These are phyloP conservation scores for Leucaena leucocephala DNA, from an alignment of 306 rosid species.

Conservation along the genomic window DNA sequence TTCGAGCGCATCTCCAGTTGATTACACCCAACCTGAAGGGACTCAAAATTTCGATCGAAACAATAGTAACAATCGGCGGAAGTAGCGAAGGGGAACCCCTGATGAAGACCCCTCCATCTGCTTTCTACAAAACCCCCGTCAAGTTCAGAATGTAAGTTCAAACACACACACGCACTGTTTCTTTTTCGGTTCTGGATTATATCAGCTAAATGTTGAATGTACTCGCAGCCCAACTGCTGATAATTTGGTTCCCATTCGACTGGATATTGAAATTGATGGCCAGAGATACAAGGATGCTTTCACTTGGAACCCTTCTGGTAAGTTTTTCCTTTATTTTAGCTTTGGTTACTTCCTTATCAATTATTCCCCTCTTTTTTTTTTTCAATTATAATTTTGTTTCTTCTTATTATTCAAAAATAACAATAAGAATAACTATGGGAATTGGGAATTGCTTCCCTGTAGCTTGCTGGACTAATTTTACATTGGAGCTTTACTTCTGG, in stretches of 20 bases:
- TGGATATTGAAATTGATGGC: conserved; percentile 75
- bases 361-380: neutral
- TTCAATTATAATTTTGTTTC: neutral
- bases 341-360: neutral
- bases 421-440: neutral
- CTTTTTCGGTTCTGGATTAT: neutral
- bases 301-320: conserved; percentile 96
- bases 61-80: neutral
- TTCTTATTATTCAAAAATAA: neutral
- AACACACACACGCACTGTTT: neutral
- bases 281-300: conserved; percentile 80
- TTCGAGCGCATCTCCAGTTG: neutral
- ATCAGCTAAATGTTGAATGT: neutral
- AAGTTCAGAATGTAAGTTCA: conserved; percentile 78
- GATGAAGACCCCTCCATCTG: conserved; percentile 68
- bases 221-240: conserved; percentile 67
- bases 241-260: conserved; percentile 70
- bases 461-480: neutral
- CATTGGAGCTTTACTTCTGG: neutral
- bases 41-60: neutral
- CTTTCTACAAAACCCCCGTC: conserved; percentile 60
- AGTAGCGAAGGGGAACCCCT: neutral
- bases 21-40: neutral
- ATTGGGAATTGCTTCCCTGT: neutral
- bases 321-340: neutral